phyloP scores from a whole-genome alignment of 306 rosid species.

The barrel medic (Medicago truncatula) region DNA sequence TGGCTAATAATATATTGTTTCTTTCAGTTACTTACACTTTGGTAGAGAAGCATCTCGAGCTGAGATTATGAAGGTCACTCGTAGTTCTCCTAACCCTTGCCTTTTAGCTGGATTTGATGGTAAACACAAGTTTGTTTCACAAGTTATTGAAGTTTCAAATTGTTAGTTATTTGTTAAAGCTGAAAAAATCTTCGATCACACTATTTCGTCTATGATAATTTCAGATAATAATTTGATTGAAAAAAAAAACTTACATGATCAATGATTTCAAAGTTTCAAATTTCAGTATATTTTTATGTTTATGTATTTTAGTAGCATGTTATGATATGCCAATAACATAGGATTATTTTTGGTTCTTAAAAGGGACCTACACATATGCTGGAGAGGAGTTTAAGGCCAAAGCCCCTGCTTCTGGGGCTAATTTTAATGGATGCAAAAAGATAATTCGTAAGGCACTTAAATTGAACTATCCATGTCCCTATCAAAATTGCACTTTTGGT shows the following conservation, averaged over 20 bases:
- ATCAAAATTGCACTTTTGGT: slow-evolving; percentile 78
- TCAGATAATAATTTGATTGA: no score
- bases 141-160: no score
- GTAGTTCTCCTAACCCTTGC: slow-evolving; percentile 60
- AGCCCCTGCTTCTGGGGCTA: slow-evolving; percentile 59
- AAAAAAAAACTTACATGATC: no score
- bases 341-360: neutral
- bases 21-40: slow-evolving; percentile 61
- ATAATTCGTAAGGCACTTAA: slow-evolving; percentile 60
- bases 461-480: slow-evolving; percentile 55
- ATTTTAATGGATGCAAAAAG: slow-evolving; percentile 55
- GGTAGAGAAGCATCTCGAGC: slow-evolving; percentile 80
- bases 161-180: no score
- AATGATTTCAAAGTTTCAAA: no score
- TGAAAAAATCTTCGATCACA: no score
- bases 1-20: neutral
- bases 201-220: no score
- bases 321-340: no score
- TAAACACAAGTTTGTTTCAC: neutral
- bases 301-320: no score
- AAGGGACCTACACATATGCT: slow-evolving; percentile 54
- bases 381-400: slow-evolving; percentile 54
- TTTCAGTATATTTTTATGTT: neutral
- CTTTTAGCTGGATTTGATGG: slow-evolving; percentile 42
- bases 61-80: slow-evolving; percentile 66